Evolutionary conservation across 805 yeast species (phyloP), one percentile per base, ranked within the genome.

Genomic region (Wickerhamomyces subpelliculosus): DNA sequence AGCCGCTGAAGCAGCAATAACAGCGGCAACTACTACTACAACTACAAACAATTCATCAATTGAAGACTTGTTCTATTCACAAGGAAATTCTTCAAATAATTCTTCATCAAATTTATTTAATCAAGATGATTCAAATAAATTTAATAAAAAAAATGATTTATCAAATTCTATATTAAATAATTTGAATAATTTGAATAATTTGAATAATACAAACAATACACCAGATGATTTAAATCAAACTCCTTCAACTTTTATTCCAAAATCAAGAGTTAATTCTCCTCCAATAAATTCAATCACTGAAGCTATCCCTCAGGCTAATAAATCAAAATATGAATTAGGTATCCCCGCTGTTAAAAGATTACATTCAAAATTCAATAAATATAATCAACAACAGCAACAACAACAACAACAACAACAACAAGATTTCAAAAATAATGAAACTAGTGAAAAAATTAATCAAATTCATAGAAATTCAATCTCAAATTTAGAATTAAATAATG

Each of bases 181-280:
- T n/a, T n/a, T n/a, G n/a, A n/a, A n/a, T n/a, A n/a, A n/a, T n/a
- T n/a, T n/a, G n/a, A n/a, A n/a, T n/a, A n/a, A n/a, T n/a, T n/a
- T n/a, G n/a, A n/a, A n/a, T n/a, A n/a, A n/a, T n/a, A n/a, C n/a
- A n/a, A n/a, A n/a, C n/a, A n/a, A n/a, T n/a, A n/a, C n/a, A n/a
- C 32, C 32, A 29, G 11, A 19, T 13, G 32, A 21, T 29, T 13
- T 18, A 18, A 16, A 5, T 18, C 19, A 21, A 18, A 22, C 32
- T 11, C 32, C 32, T 3, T 39, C 44, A 3, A 42, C 42, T 13
- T 52, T 54, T 27, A 58, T 72, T 34, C 78, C 78, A 10, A 60
- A 63, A 34, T 64, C 76, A 3, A 58, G 73, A 27, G 58, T 54
- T 39, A 49, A 47, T 39, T 48, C 54, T 34, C 40, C 55, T 37